Conservation (phyloP, 2,329 filamentous ascomycete genomes). For the Alternaria alternata region DNA sequence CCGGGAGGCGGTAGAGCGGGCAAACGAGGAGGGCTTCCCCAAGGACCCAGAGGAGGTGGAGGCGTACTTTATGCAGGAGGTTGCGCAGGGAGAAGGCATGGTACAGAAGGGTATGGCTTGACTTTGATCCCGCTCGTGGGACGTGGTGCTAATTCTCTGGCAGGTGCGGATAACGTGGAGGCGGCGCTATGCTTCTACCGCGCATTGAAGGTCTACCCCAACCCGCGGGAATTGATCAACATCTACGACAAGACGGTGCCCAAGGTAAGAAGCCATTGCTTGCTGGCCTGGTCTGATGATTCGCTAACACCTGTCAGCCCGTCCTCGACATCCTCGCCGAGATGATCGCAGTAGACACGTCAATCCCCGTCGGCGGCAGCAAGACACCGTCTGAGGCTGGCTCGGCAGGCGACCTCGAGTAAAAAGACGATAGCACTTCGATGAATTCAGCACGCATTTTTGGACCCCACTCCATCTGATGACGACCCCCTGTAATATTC, state of each 20-base stretch:
- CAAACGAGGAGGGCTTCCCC: constrained; percentile 92
- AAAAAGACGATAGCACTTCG: constrained; percentile 19
- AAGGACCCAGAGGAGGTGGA: constrained; percentile 91
- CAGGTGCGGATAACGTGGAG: constrained; percentile 75
- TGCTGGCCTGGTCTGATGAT: not conserved
- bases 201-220: constrained; percentile 97
- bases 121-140: not conserved
- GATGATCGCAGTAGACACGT: constrained; percentile 94
- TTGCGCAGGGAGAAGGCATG: constrained; percentile 85
- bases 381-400: constrained; percentile 48
- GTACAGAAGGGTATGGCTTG: constrained; percentile 74
- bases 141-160: constrained; percentile 23
- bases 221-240: constrained; percentile 87
- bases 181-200: constrained; percentile 97
- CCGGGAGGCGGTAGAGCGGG: constrained; percentile 76
- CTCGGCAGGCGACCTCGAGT: constrained; percentile 46
- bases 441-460: constrained; percentile 24
- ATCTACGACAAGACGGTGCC: constrained; percentile 99
- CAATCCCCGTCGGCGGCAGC: constrained; percentile 52
- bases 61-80: constrained; percentile 95
- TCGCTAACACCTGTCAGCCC: constrained; percentile 62
- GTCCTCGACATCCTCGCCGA: constrained; percentile 95
- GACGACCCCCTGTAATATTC: constrained; percentile 43
- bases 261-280: constrained; percentile 68
- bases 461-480: constrained; percentile 28